A percentile compares a stretch with the other conserved stretches of the same genome.
phyloP scores from a whole-genome alignment of 371 early-diverging fungal genomes.

The Choanephora cucurbitarum region DNA sequence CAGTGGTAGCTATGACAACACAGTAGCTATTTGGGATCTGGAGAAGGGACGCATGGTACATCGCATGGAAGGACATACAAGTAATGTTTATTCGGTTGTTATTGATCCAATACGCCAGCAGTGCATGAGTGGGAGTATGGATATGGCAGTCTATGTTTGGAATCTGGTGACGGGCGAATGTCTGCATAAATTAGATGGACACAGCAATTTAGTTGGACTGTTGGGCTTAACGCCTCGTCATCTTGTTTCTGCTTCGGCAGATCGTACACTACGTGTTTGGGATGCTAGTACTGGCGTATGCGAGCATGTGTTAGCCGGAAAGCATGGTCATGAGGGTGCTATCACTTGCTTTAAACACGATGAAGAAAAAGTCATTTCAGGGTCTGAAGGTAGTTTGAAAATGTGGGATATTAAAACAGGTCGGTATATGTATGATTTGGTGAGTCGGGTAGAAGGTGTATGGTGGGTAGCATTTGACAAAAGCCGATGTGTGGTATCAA shows the following conservation, averaged over 20 bases:
- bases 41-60: conserved; percentile 67
- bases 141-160: conserved; percentile 93
- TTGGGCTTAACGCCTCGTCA: conserved; percentile 79
- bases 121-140: conserved; percentile 93
- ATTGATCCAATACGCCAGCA: conserved; percentile 72
- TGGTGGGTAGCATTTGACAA: conserved; percentile 94
- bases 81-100: conserved; percentile 90
- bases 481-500: conserved; percentile 83
- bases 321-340: conserved; percentile 75
- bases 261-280: conserved; percentile 96
- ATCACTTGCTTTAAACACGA: conserved; percentile 97
- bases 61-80: conserved; percentile 81
- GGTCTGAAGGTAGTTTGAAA: conserved; percentile 92
- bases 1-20: conserved; percentile 93
- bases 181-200: conserved; percentile 73
- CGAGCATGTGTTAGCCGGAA: conserved; percentile 59
- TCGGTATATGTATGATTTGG: conserved; percentile 73
- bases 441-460: conserved; percentile 74
- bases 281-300: conserved; percentile 72
- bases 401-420: conserved; percentile 92
- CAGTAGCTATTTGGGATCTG: conserved; percentile 93
- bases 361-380: conserved; percentile 84
- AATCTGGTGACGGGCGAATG: conserved; percentile 75
- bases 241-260: conserved; percentile 96
- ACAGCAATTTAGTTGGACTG: conserved; percentile 91